These are phyloP conservation scores for Triticum turgidum DNA, from an alignment of 176 grass and related monocot species.

Conservation along the genomic window DNA sequence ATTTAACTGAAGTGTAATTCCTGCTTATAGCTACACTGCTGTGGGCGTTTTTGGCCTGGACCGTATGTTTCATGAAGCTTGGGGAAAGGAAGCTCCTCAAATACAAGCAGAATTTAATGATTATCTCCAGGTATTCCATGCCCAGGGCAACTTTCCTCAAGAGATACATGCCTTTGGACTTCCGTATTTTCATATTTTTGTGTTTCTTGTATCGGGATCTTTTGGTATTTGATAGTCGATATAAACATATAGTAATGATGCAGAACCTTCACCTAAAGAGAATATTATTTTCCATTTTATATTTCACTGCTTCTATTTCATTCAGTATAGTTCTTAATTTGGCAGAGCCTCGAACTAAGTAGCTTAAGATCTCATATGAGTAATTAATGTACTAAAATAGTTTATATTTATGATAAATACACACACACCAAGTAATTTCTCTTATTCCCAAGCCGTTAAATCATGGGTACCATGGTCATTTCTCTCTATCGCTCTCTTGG, in stretches of 20 bases:
- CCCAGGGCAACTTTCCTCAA: background rate
- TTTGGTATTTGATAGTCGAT: background rate
- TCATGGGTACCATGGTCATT: background rate
- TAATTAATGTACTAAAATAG: too few relatives aligned
- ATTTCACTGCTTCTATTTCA: background rate
- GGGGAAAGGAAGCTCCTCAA: constrained; percentile 76
- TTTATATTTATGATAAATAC: background rate
- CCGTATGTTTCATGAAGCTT: constrained; percentile 71
- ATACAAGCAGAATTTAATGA: constrained; percentile 89
- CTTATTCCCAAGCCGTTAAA: background rate
- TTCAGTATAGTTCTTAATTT: background rate
- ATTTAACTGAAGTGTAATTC: constrained; percentile 24
- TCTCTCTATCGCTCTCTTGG: background rate
- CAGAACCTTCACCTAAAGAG: background rate
- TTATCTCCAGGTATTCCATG: constrained; percentile 67
- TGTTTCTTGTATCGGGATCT: background rate
- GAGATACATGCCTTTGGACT: background rate
- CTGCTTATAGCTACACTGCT: constrained; percentile 76
- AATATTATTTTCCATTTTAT: constrained; percentile 7
- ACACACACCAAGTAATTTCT: background rate
- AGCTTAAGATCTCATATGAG: background rate
- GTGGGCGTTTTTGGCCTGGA: constrained; percentile 92
- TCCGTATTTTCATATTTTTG: background rate
- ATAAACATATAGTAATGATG: background rate
- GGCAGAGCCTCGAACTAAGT: background rate